Conservation (phyloP, 306 rosid genomes). For the Gynostemma pentaphyllum region DNA sequence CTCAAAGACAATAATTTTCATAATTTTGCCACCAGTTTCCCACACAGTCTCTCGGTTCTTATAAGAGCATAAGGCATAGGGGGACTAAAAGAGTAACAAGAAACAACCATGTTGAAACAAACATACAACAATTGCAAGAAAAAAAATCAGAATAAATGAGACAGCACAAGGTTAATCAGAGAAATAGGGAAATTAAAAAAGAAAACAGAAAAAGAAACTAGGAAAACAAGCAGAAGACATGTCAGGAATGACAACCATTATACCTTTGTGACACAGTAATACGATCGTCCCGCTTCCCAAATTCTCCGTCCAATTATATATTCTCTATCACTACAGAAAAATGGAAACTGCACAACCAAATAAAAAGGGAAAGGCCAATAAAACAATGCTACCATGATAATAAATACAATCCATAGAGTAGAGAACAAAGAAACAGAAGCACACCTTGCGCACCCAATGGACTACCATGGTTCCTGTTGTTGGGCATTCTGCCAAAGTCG, state of each 20-base stretch:
- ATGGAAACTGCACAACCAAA: conserved; percentile 39
- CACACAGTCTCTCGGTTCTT: too few relatives aligned
- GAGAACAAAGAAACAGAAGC: background rate
- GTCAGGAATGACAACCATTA: background rate
- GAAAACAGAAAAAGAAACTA: background rate
- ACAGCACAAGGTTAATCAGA: background rate
- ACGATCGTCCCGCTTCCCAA: conserved; percentile 42
- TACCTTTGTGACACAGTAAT: conserved; percentile 55
- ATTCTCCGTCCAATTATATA: conserved; percentile 47
- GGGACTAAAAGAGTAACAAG: too few relatives aligned
- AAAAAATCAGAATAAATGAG: background rate
- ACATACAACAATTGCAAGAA: too few relatives aligned
- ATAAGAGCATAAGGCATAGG: too few relatives aligned
- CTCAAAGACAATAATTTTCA: background rate
- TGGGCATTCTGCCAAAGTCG: conserved; percentile 39
- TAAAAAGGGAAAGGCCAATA: background rate
- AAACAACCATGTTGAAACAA: too few relatives aligned
- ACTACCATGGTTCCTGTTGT: conserved; percentile 43
- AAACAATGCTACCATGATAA: background rate
- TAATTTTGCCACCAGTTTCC: background rate
- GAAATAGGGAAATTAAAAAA: background rate
- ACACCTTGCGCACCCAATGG: conserved; percentile 49
- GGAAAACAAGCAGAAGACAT: background rate
- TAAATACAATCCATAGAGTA: background rate
- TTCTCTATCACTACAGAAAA: conserved; percentile 52